A percentile compares a stretch with the other conserved stretches of the same genome.
phyloP scores from a whole-genome alignment of 1,284 basidiomycete genomes.

The Amylostereum chailletii region DNA sequence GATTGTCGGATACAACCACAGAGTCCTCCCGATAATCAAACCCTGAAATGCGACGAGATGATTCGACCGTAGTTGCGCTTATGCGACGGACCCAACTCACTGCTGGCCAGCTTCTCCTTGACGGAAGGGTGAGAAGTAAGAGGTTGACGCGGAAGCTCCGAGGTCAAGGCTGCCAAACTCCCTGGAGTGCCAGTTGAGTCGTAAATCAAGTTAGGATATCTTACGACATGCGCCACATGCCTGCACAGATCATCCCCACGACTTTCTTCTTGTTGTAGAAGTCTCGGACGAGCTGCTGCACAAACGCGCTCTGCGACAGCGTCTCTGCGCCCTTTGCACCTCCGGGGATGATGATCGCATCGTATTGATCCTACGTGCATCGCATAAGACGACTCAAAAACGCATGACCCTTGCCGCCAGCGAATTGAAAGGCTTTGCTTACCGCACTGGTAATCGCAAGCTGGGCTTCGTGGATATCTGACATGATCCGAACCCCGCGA shows the following conservation, averaged over 20 bases:
- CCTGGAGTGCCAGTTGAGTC: slow-evolving; percentile 28
- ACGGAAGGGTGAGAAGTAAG: slow-evolving; percentile 81
- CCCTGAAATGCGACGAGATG: slow-evolving; percentile 28
- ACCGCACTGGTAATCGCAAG: slow-evolving; percentile 9
- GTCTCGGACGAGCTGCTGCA: slow-evolving; percentile 57
- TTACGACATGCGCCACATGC: slow-evolving; percentile 23
- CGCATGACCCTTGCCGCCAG: background rate
- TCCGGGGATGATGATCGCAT: slow-evolving; percentile 72
- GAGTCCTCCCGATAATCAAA: slow-evolving; percentile 74
- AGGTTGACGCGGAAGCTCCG: slow-evolving; percentile 53
- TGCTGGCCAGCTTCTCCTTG: slow-evolving; percentile 47
- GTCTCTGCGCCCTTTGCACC: slow-evolving; percentile 76
- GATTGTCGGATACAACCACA: slow-evolving; percentile 67
- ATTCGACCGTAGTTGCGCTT: background rate
- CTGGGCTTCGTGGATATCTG: slow-evolving; percentile 47
- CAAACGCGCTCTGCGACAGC: slow-evolving; percentile 48
- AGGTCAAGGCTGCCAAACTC: slow-evolving; percentile 58
- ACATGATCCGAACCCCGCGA: slow-evolving; percentile 66
- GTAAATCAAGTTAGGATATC: too few relatives aligned
- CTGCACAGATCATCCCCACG: slow-evolving; percentile 81
- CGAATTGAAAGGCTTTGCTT: background rate
- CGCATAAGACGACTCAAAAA: background rate
- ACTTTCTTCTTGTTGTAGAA: slow-evolving; percentile 54
- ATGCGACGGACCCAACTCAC: slow-evolving; percentile 25
- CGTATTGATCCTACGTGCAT: slow-evolving; percentile 43